A percentile compares a stretch with the other conserved stretches of the same genome.
Conservation (phyloP, 139 green algal genomes). For the Haematococcus lacustris region DNA sequence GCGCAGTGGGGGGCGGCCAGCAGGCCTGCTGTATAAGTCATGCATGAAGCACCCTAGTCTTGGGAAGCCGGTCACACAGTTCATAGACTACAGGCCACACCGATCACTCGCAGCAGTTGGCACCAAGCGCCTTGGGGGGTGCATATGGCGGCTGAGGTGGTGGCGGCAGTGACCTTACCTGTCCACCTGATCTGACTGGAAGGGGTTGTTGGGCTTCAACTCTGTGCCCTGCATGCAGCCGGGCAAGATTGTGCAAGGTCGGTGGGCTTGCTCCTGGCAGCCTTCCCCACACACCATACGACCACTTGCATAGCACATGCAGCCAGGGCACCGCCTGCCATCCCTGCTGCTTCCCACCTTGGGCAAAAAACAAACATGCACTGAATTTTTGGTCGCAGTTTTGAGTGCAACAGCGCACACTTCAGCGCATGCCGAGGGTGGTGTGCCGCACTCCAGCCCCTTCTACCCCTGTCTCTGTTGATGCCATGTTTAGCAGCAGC, state of each 20-base stretch:
- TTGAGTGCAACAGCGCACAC: neutral
- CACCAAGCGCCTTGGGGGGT: too few relatives aligned
- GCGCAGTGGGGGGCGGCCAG: too few relatives aligned
- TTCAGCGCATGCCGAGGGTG: too few relatives aligned
- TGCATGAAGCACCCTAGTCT: too few relatives aligned
- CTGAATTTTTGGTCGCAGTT: neutral
- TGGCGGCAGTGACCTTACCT: too few relatives aligned
- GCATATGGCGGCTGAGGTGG: too few relatives aligned
- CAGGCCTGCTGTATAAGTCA: too few relatives aligned
- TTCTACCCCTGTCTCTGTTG: neutral
- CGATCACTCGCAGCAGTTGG: too few relatives aligned
- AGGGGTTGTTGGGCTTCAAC: conserved; percentile 6
- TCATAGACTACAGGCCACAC: too few relatives aligned
- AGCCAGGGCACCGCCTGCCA: neutral
- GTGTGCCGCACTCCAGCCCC: too few relatives aligned
- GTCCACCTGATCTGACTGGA: conserved; percentile 51
- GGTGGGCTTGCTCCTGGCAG: neutral
- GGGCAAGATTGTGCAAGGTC: neutral
- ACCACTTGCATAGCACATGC: neutral
- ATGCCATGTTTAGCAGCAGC: neutral
- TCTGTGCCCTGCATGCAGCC: conserved; percentile 1
- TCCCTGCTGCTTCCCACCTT: neutral
- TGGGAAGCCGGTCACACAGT: too few relatives aligned
- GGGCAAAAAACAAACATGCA: neutral
- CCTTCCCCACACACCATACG: neutral